These are phyloP conservation scores for Phoma sp. DNA, from an alignment of 2,329 filamentous ascomycete species.

Conservation along the genomic window DNA sequence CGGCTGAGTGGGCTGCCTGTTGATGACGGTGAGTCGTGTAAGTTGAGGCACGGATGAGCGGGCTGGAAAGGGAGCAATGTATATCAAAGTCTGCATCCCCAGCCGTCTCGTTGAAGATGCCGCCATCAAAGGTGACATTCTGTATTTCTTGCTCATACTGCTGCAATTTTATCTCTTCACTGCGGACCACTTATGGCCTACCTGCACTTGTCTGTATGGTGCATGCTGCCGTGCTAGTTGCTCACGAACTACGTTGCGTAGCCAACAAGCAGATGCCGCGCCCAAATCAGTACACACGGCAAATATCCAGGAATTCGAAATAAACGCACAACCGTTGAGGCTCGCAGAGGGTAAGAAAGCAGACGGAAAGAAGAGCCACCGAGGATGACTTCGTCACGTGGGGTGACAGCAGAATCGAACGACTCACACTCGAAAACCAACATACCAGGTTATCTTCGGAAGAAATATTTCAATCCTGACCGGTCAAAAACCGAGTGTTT, in stretches of 20 bases:
- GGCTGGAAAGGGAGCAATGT: constrained; percentile 10
- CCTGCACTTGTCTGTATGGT: not conserved
- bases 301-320: no score
- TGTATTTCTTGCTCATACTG: not conserved
- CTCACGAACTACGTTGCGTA: not conserved
- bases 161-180: not conserved
- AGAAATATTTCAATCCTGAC: not conserved
- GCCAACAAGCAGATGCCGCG: not conserved
- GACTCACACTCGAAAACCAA: not conserved
- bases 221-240: not conserved
- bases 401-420: not conserved
- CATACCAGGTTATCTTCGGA: not conserved
- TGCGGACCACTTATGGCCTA: not conserved
- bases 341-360: no score
- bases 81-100: constrained; percentile 15
- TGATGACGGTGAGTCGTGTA: constrained; percentile 18
- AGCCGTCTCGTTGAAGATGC: not conserved
- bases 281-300: not conserved
- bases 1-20: constrained; percentile 20
- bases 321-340: no score
- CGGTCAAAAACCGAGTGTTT: not conserved
- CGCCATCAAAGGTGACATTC: not conserved
- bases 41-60: constrained; percentile 12
- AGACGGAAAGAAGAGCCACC: not conserved
- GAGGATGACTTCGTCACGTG: constrained; percentile 6